A percentile compares a stretch with the other conserved stretches of the same genome.
phyloP scores from a whole-genome alignment of 305 asterid genomes.

The Solanum hybrid region DNA sequence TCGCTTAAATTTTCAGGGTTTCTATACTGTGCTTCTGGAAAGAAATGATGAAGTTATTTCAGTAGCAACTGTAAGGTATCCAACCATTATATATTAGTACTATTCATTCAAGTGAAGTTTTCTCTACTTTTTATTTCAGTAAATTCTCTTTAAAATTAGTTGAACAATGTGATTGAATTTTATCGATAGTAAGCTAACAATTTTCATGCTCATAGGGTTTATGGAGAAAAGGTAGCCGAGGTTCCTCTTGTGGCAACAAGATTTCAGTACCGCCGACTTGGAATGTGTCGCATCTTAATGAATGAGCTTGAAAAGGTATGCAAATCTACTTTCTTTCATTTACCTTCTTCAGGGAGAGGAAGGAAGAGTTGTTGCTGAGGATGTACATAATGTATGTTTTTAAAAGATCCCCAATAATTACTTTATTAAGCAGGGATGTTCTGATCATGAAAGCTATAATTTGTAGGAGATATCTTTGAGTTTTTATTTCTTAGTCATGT shows the following conservation, averaged over 20 bases:
- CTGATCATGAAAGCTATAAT: not conserved
- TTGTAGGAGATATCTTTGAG: not conserved
- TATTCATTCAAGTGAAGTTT: not conserved
- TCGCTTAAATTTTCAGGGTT: conserved; percentile 81
- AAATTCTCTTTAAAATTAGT: not conserved
- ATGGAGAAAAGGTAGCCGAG: conserved; percentile 83
- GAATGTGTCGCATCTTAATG: conserved; percentile 92
- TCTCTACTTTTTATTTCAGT: not conserved
- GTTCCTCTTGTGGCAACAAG: conserved; percentile 90
- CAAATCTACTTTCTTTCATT: not conserved
- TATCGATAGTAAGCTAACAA: not conserved
- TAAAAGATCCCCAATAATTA: not conserved
- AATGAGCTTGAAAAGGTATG: conserved; percentile 86
- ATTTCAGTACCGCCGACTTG: conserved; percentile 76
- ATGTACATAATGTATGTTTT: not conserved
- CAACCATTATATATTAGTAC: not conserved
- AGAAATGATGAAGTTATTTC: conserved; percentile 62
- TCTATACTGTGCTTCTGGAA: conserved; percentile 72
- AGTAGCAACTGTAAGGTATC: conserved; percentile 75
- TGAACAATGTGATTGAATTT: not conserved
- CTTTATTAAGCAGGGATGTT: not conserved
- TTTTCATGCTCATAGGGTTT: conserved; percentile 38
- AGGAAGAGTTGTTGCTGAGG: not conserved
- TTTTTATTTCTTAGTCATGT: not conserved
- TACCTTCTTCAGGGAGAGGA: not conserved